Evolutionary conservation across 2,329 filamentous ascomycete species (phyloP).

Genomic region (Colletotrichum tabaci): DNA sequence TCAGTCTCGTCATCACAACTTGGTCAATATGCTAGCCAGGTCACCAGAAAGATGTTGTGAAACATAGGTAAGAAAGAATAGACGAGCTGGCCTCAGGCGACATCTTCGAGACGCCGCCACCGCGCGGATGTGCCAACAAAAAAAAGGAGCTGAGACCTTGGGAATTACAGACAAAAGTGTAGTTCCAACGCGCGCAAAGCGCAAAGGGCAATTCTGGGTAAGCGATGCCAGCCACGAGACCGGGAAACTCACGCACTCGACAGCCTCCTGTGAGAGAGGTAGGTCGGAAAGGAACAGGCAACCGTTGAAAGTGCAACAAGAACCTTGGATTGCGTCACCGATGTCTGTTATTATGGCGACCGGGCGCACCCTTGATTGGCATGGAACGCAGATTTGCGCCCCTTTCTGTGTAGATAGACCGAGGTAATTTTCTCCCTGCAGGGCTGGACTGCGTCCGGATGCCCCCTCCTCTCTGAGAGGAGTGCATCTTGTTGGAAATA

Average conservation of each 20-base stretch:
- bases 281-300: constrained; percentile 4
- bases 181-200: neutral
- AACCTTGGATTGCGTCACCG: neutral
- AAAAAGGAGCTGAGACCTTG: no score
- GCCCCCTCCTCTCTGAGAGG: neutral
- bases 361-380: constrained; percentile 15
- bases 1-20: neutral
- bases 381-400: neutral
- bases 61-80: neutral
- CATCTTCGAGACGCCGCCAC: neutral
- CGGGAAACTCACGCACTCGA: constrained; percentile 11
- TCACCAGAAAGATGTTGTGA: neutral
- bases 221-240: constrained; percentile 1
- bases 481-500: neutral
- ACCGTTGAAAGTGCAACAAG: constrained; percentile 9
- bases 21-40: neutral
- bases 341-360: neutral
- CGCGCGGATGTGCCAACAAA: neutral
- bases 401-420: neutral
- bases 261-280: constrained; percentile 1
- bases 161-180: neutral
- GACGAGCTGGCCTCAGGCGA: neutral
- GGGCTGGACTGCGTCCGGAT: constrained; percentile 1
- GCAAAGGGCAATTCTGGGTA: neutral
- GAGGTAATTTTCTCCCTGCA: neutral